Evolutionary conservation across 106 monocot genomes (phyloP).

Genomic region (Apostasia shenzhenica): DNA sequence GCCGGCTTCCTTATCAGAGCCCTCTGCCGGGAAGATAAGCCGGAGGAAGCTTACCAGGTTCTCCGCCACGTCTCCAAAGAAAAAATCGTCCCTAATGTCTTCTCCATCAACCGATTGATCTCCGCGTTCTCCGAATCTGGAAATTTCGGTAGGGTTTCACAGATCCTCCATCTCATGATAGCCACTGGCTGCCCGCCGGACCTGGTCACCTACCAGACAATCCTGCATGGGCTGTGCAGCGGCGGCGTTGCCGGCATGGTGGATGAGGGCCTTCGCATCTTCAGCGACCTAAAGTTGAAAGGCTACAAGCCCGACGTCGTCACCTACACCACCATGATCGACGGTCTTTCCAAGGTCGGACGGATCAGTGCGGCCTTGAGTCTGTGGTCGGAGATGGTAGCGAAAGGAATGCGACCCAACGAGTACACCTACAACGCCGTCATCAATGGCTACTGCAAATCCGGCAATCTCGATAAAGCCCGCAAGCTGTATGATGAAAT

Average conservation of each 20-base stretch:
- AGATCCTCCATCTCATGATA: constrained; percentile 56
- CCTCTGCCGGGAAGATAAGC: constrained; percentile 19
- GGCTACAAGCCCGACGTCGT: constrained; percentile 37
- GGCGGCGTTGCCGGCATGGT: constrained; percentile 12
- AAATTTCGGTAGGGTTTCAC: constrained; percentile 42
- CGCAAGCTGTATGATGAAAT: constrained; percentile 46
- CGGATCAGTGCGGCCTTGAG: constrained; percentile 23
- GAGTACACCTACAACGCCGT: constrained; percentile 36
- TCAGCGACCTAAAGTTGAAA: constrained; percentile 37
- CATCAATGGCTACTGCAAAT: constrained; percentile 35
- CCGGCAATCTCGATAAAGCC: constrained; percentile 25
- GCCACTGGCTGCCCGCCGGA: constrained; percentile 29
- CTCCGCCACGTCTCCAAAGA: constrained; percentile 23
- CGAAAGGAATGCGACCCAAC: constrained; percentile 38
- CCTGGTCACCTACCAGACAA: constrained; percentile 27
- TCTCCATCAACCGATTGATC: constrained; percentile 21
- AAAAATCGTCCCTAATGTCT: constrained; percentile 18
- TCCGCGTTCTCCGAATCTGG: constrained; percentile 16
- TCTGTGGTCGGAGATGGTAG: constrained; percentile 46
- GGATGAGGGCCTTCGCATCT: constrained; percentile 40
- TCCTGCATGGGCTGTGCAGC: constrained; percentile 42
- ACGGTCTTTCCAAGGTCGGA: constrained; percentile 42
- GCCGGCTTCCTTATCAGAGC: constrained; percentile 30
- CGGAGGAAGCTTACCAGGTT: constrained; percentile 23
- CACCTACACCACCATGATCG: constrained; percentile 44